A percentile compares a stretch with the other conserved stretches of the same genome.
Conservation (phyloP, 257 asterid genomes). For the Solanum arcanum region DNA sequence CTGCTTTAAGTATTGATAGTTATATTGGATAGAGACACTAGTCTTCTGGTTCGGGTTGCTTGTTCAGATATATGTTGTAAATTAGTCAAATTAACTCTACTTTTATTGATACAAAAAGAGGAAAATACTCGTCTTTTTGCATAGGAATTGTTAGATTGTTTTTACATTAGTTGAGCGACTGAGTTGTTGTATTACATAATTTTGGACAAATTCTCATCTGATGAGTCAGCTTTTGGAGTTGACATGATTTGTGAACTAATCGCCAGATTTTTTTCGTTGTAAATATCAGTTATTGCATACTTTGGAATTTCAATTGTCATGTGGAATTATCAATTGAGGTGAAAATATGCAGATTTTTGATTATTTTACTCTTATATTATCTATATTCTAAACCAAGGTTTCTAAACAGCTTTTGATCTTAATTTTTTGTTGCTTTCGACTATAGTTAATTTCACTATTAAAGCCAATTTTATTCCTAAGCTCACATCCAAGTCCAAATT, state of each 20-base stretch:
- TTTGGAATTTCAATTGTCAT: background rate
- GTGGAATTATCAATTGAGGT: background rate
- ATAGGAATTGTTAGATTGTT: background rate
- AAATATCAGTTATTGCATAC: background rate
- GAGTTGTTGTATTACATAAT: background rate
- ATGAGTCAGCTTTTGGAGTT: background rate
- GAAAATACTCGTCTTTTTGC: background rate
- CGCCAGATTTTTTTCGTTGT: background rate
- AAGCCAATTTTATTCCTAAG: background rate
- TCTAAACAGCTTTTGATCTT: background rate
- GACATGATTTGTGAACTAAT: background rate
- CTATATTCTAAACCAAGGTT: background rate
- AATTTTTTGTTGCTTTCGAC: background rate
- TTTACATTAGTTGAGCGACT: background rate
- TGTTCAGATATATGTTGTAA: background rate
- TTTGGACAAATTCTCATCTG: background rate
- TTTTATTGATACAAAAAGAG: background rate
- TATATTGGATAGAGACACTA: too few species aligned
- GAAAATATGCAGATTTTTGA: background rate
- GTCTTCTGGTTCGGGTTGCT: too few species aligned
- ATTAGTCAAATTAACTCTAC: background rate
- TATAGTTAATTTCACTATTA: background rate
- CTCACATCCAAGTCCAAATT: background rate
- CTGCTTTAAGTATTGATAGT: too few species aligned
- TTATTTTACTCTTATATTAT: background rate